Evolutionary conservation across 1,139 yeast genomes (phyloP), one percentile per base, ranked within the genome.

Genomic region (Meyerozyma carpophila): DNA sequence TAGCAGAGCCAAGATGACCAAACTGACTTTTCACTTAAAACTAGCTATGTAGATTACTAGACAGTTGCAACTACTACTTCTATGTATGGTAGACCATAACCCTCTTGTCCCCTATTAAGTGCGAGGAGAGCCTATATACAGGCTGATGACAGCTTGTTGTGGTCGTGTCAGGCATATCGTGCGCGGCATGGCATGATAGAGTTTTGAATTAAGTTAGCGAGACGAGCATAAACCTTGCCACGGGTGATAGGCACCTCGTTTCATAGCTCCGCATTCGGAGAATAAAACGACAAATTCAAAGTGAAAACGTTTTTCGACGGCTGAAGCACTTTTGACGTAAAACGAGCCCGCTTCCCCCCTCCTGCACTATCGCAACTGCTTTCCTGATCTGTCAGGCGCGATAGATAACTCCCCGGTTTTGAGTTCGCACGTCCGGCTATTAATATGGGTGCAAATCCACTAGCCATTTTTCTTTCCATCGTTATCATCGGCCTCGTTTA

Each of bases 321-420:
- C 26, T 10, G 13, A 4, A 7, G 25, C 13, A 5, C 18, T 3
- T 25, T 9, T n/a, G 13, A 14, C 37, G 26, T 11, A 18, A 21
- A 18, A 34, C 13, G 14, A 21, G 5, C 26, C 5, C 26, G 7
- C 8, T 9, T 16, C 11, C 14, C 37, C 37, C 37, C 26, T n/a
- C 37, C 37, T 31, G 34, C 34, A 31, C 18, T 8, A 8, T 20
- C 37, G 37, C 37, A 34, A 34, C 21, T 34, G 26, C 26, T 34
- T 34, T 34, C 37, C 37, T 34, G 37, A 34, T 34, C 37, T 34
- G 37, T 20, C 26, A 11, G 3, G 37, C 37, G 26, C 26, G 14
- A 21, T 11, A 20, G 37, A 34, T 34, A 32, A 32, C 16, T 16
- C 21, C 29, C 36, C 29, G 4, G 29, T 27, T 27, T 27, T 27